Base-by-base conservation (phyloP, 2,329 filamentous ascomycete species). In the Penicillium sp. region DNA sequence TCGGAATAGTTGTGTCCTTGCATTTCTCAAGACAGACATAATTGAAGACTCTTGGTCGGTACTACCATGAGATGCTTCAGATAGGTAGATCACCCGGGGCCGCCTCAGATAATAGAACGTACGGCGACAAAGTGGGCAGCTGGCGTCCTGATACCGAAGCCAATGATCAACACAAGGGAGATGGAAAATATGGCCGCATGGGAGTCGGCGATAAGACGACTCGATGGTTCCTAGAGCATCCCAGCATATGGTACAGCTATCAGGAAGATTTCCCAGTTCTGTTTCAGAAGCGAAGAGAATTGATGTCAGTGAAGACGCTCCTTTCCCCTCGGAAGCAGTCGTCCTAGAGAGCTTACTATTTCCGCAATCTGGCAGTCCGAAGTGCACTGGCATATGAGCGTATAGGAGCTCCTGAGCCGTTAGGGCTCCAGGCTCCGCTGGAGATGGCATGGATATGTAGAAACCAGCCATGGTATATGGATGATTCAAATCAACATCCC, bases 301-400 rank as follows among this genome's bases (percentile, higher is more conserved):
- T 8, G 10, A 45, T 26, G 24, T 45, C 31, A 33, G 31, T 16
- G 31, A 11, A 33, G 14, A 6, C 11, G 13, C 11, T 13, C 2
- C 10, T 11, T 16, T 6, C 41, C n/a, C 14, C 6, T 13, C 22
- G 6, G 3, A 45, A 22, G 11, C 22, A n/a, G n/a, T n/a, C n/a
- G n/a, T n/a, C n/a, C n/a, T n/a, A 45, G 9, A 47, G 8, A 21
- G 44, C 37, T 43, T 52, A 44, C 48, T 9, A 21, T 22, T 53
- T 24, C 4, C 47, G 43, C 41, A 16, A 26, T 53, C 43, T 35
- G 37, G 43, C 21, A 26, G 24, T 46, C 51, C 51, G 13, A 53
- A 53, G 33, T 53, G 46, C 51, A 53, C 5, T n/a, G 51, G 51
- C 51, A 53, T 53, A 6, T 35, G 51, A 39, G 51, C 51, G 21